Base-by-base conservation (phyloP, 805 yeast genomes). In the Starmerella khaoyaiensis region DNA sequence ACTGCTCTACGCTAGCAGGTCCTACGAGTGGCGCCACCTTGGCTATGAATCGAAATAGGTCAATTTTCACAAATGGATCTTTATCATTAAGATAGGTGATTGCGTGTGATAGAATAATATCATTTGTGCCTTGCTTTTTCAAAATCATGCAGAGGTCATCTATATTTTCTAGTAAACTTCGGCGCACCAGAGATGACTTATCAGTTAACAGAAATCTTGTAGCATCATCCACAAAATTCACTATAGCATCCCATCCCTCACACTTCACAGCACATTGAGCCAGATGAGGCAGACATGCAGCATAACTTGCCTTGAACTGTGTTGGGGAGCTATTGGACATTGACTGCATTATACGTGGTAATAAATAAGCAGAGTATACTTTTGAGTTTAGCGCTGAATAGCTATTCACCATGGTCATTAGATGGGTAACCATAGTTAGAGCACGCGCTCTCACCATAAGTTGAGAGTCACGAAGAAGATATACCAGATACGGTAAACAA, bases 21-120 rank as follows among this genome's bases (percentile, higher is more conserved):
- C 98, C 98, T 12, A 86, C 74, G 52, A 74, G 78, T 4, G 84
- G 72, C 0, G 93, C 79, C 8, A 90, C 64, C 1, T 77, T 73
- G 1, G 83, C 67, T 9, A 86, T 71, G 6, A 83, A 67, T 28
- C 74, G 68, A 25, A 87, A 74, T 49, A 90, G 76, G 4, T 76
- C 73, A 21, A 79, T 60, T 41, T 93, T 64, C 17, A 90, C 61
- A 16, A 72, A 68, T 0, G 77, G 61, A 50, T 75, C 74, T 38
- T 73, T 67, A 52, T 86, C 95, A 56, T 90, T 90, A 45, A 90
- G 60, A 52, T 84, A 90, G 0, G 97, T 86, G 30, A 90, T 86
- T 39, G 86, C 62, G 61, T 90, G 97, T 31, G 94, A 84, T 32
- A 90, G 59, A 17, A 90, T 74, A 28, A 90, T 64, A 54, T 90